phyloP scores from a whole-genome alignment of 306 rosid genomes.

The Bauhinia variegata region DNA sequence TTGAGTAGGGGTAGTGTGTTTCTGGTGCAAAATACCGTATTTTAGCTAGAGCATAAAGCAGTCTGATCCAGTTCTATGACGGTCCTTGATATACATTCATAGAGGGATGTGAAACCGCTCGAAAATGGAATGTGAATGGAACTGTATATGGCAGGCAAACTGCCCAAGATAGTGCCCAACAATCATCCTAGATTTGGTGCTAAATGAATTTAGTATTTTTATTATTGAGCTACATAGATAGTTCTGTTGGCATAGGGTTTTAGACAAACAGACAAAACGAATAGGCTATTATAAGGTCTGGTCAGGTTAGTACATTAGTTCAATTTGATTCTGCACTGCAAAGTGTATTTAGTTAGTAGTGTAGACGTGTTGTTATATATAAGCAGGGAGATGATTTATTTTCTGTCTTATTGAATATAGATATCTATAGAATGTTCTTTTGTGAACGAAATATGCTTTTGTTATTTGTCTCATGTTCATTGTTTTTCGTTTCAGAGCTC shows the following conservation, averaged over 20 bases:
- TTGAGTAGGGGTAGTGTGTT: too few species aligned
- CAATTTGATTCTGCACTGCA: background rate
- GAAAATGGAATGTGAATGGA: background rate
- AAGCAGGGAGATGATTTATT: background rate
- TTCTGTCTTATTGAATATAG: background rate
- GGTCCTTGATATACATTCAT: too few species aligned
- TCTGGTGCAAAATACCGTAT: too few species aligned
- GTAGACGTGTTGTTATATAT: background rate
- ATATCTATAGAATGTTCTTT: background rate
- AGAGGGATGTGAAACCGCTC: too few species aligned
- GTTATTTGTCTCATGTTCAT: background rate
- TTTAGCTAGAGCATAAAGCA: background rate
- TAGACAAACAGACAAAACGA: too few species aligned
- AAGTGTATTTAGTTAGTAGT: too few species aligned
- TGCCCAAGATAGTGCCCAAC: background rate
- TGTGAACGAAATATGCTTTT: background rate
- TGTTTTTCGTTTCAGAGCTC: conserved; percentile 66
- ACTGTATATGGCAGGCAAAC: background rate
- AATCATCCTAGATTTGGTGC: background rate
- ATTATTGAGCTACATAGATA: background rate
- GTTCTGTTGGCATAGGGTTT: too few species aligned
- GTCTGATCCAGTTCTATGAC: background rate
- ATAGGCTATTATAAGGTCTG: too few species aligned
- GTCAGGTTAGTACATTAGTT: background rate
- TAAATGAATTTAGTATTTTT: background rate